Base-by-base conservation (phyloP, 371 early-diverging fungal species). In the Zancudomyces culisetae region DNA sequence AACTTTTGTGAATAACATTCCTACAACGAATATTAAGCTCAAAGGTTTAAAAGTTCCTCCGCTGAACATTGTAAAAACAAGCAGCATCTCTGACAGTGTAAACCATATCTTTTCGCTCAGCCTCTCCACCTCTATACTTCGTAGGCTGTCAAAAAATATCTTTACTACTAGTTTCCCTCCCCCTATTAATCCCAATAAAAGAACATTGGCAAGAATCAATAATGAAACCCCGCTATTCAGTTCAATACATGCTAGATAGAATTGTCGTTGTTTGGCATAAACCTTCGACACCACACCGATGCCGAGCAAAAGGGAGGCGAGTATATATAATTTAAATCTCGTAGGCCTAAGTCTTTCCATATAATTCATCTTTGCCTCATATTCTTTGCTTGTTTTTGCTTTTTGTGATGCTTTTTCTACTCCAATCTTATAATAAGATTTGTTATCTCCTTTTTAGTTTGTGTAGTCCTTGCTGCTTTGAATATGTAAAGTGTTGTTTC, bases 61-160 rank as follows among this genome's bases (percentile, higher is more conserved):
- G 41, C 88, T 76, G 71, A 96, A 90, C 46, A 93, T 82, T 6
- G 94, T 92, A 83, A 94, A 85, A 21, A 93, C 95, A 27, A 96
- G 63, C 56, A 87, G 87, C 1, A 90, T 90, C 62, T 96, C 97
- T 27, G 90, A 89, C 30, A 94, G 80, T 15, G 93, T 87, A 61
- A 89, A 86, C 97, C 97, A 94, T 2, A 90, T 83, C 21, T 85
- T 74, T 61, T 96, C 94, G 55, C 92, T 91, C 22, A 93, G 69
- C 59, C 91, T 93, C 86, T 92, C 62, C 30, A 60, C 57, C 68
- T 96, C 97, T 50, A 91, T 74, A 1, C 85, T 79, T 35, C 97
- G 74, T 57, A 96, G 76, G 27, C 69, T 73, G 12, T 94, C 97
- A 75, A 96, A 93, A 63, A 93, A 89, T 1, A 88, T 56, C 21